Evolutionary conservation across 495 filamentous ascomycete genomes (phyloP).

Genomic region (Penicillium odoratum): DNA sequence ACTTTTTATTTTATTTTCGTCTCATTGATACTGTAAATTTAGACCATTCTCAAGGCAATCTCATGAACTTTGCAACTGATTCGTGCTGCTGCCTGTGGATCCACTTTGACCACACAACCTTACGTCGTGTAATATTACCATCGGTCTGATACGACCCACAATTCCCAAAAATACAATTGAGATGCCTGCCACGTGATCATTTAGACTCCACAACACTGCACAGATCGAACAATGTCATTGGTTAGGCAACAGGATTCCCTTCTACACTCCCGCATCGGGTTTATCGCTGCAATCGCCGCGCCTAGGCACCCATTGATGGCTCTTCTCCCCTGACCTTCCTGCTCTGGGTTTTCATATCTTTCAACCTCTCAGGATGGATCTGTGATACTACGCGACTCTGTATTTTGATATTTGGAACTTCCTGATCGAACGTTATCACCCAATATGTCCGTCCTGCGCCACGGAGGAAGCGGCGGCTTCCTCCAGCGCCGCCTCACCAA

Average conservation of each 20-base stretch:
- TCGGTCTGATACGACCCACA: background rate
- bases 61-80: background rate
- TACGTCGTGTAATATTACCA: background rate
- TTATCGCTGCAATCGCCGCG: constrained; percentile 26
- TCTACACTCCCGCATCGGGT: constrained; percentile 28
- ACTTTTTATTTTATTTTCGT: constrained; percentile 2
- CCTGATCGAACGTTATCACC: constrained; percentile 32
- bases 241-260: constrained; percentile 55
- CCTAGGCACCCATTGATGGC: constrained; percentile 26
- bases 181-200: constrained; percentile 44
- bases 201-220: background rate
- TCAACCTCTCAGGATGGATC: constrained; percentile 16
- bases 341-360: constrained; percentile 1
- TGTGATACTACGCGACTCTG: constrained; percentile 11
- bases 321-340: constrained; percentile 10
- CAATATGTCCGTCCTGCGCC: constrained; percentile 50
- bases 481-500: constrained; percentile 74
- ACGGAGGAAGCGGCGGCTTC: constrained; percentile 46
- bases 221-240: constrained; percentile 33
- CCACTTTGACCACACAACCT: background rate
- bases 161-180: constrained; percentile 19
- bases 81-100: background rate
- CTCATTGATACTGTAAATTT: constrained; percentile 1
- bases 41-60: background rate
- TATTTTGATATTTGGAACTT: constrained; percentile 8